Percentiles rank a stretch among this genome's conserved stretches.
Conservation (phyloP, 1,284 basidiomycete genomes). For the Tremellales sp. region DNA sequence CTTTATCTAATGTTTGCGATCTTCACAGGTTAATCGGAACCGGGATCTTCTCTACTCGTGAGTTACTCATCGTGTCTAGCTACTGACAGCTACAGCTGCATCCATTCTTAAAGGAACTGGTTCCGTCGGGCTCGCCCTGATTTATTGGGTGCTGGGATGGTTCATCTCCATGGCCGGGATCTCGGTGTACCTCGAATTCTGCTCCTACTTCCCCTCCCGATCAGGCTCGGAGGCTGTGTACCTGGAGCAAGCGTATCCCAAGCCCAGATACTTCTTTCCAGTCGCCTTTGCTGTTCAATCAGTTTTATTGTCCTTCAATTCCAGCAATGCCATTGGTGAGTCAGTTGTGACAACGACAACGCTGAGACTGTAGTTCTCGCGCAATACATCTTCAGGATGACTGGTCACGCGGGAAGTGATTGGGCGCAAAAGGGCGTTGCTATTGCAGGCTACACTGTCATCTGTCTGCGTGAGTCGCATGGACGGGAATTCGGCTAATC, state of each 20-base stretch:
- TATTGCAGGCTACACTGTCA: slow-evolving; percentile 16
- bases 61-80: neutral
- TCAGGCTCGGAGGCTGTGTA: slow-evolving; percentile 30
- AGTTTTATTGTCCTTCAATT: slow-evolving; percentile 24
- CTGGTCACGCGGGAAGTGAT: slow-evolving; percentile 11
- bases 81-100: slow-evolving; percentile 8
- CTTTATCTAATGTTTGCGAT: neutral
- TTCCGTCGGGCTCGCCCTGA: slow-evolving; percentile 23
- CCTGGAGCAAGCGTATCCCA: slow-evolving; percentile 32
- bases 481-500: neutral
- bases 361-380: no score
- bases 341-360: no score
- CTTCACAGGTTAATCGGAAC: slow-evolving; percentile 22
- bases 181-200: slow-evolving; percentile 30
- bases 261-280: slow-evolving; percentile 28
- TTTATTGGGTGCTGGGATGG: slow-evolving; percentile 31
- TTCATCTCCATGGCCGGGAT: slow-evolving; percentile 27
- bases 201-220: slow-evolving; percentile 28
- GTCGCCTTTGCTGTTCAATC: slow-evolving; percentile 27
- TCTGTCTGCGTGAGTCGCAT: slow-evolving; percentile 12
- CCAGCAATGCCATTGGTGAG: slow-evolving; percentile 23
- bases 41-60: slow-evolving; percentile 26
- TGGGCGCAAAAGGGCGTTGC: slow-evolving; percentile 24
- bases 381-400: slow-evolving; percentile 26
- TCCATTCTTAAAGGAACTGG: slow-evolving; percentile 17